phyloP scores from a whole-genome alignment of 208 protist genomes.

The Trypanosoma conorhini region DNA sequence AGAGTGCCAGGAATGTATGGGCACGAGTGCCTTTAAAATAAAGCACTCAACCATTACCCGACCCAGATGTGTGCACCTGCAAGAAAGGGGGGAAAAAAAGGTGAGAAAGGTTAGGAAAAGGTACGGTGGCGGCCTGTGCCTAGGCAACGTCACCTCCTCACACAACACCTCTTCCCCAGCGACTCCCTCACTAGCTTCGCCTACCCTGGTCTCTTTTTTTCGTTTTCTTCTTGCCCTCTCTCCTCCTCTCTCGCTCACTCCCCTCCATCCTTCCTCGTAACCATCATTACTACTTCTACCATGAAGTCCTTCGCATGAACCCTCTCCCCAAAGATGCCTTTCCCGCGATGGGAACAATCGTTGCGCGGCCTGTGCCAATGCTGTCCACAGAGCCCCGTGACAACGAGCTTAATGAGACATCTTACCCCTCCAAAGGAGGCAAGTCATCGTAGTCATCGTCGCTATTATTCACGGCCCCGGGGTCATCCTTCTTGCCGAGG shows the following conservation, averaged over 20 bases:
- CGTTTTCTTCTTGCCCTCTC: not conserved
- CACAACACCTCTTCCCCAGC: not conserved
- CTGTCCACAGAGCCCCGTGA: slow-evolving; percentile 2
- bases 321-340: not conserved
- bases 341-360: not conserved
- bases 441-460: slow-evolving; percentile 36
- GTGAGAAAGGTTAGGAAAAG: not conserved
- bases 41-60: too few relatives aligned
- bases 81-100: slow-evolving; percentile 4
- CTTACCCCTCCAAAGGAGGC: slow-evolving; percentile 35
- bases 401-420: not conserved
- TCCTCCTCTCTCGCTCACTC: not conserved
- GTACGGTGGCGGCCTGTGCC: not conserved
- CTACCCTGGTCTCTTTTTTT: not conserved
- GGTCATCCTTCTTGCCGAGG: not conserved
- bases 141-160: not conserved
- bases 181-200: not conserved
- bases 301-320: not conserved
- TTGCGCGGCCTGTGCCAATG: not conserved
- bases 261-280: not conserved
- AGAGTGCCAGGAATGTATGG: not conserved
- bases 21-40: not conserved
- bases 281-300: not conserved
- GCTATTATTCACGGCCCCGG: slow-evolving; percentile 5
- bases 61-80: too few relatives aligned